These are phyloP conservation scores for Ascosphaera apis DNA, from an alignment of 2,329 filamentous ascomycete species.

Conservation along the genomic window DNA sequence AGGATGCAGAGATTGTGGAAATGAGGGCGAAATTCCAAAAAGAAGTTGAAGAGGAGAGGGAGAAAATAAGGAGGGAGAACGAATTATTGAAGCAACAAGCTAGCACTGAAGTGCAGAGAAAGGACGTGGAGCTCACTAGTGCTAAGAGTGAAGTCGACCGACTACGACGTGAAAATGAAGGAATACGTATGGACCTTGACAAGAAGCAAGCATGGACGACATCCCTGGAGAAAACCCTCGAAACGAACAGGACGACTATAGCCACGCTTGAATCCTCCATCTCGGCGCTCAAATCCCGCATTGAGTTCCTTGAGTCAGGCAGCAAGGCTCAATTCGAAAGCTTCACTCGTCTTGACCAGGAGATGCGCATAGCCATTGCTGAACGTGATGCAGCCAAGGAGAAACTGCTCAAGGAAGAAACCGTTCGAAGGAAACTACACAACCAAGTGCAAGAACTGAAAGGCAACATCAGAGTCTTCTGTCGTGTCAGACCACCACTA, in stretches of 20 bases:
- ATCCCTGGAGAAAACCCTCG: conserved; percentile 31
- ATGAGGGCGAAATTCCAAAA: conserved; percentile 12
- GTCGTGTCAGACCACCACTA: conserved; percentile 62
- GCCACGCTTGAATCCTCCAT: conserved; percentile 51
- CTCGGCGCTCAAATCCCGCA: conserved; percentile 54
- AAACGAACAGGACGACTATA: conserved; percentile 36
- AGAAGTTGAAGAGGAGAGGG: conserved; percentile 11
- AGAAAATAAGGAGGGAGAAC: background rate
- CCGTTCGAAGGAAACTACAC: conserved; percentile 70
- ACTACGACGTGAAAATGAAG: conserved; percentile 27
- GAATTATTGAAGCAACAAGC: conserved; percentile 12
- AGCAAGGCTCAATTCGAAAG: conserved; percentile 72
- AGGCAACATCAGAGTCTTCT: conserved; percentile 97
- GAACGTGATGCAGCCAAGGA: conserved; percentile 47
- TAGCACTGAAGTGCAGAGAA: conserved; percentile 26
- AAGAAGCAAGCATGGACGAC: conserved; percentile 12
- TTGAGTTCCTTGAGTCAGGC: conserved; percentile 75
- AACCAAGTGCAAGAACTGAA: conserved; percentile 97
- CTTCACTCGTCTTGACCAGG: conserved; percentile 58
- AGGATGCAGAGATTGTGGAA: background rate
- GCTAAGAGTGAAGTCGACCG: conserved; percentile 18
- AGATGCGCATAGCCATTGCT: conserved; percentile 54
- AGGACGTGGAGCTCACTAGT: conserved; percentile 29
- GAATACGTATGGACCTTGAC: conserved; percentile 37
- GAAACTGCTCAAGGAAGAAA: conserved; percentile 79